A percentile compares a stretch with the other conserved stretches of the same genome.
These are phyloP conservation scores for Sugiyamaella qingdaonensis DNA, from an alignment of 805 yeast species.

Conservation along the genomic window DNA sequence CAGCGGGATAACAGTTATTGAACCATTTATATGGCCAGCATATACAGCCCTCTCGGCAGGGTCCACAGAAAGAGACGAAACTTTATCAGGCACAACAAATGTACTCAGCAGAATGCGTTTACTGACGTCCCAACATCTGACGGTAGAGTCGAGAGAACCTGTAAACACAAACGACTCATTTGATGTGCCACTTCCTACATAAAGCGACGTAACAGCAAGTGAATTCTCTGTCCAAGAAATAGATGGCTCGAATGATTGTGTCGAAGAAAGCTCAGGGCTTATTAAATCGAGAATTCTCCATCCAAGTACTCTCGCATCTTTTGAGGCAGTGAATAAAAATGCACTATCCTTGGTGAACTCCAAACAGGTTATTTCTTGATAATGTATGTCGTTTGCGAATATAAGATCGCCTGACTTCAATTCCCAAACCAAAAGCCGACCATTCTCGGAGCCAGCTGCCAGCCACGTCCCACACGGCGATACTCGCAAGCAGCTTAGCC, in stretches of 20 bases:
- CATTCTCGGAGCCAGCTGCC: slow-evolving; percentile 70
- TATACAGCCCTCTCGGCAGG: slow-evolving; percentile 75
- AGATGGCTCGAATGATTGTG: slow-evolving; percentile 27
- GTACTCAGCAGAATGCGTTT: slow-evolving; percentile 54
- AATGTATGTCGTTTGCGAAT: slow-evolving; percentile 75
- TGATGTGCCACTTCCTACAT: slow-evolving; percentile 47
- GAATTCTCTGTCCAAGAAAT: slow-evolving; percentile 35
- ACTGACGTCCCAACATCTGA: slow-evolving; percentile 62
- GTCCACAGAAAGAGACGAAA: slow-evolving; percentile 60
- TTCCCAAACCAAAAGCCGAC: slow-evolving; percentile 84
- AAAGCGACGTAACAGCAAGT: slow-evolving; percentile 48
- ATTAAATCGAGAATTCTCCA: slow-evolving; percentile 69
- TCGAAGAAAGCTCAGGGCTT: slow-evolving; percentile 29
- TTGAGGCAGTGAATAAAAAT: slow-evolving; percentile 68
- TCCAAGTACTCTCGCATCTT: slow-evolving; percentile 71
- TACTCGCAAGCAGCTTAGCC: slow-evolving; percentile 52
- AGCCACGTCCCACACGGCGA: slow-evolving; percentile 42
- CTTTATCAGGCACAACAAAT: slow-evolving; percentile 58
- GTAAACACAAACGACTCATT: slow-evolving; percentile 64
- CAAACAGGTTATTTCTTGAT: slow-evolving; percentile 64
- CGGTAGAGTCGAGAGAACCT: slow-evolving; percentile 67
- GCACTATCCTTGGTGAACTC: slow-evolving; percentile 59
- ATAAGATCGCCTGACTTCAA: slow-evolving; percentile 69
- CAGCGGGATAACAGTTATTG: slow-evolving; percentile 52
- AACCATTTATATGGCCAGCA: slow-evolving; percentile 64